Evolutionary conservation across 805 yeast genomes (phyloP).

Genomic region (Saccharomycopsis fibuligera): DNA sequence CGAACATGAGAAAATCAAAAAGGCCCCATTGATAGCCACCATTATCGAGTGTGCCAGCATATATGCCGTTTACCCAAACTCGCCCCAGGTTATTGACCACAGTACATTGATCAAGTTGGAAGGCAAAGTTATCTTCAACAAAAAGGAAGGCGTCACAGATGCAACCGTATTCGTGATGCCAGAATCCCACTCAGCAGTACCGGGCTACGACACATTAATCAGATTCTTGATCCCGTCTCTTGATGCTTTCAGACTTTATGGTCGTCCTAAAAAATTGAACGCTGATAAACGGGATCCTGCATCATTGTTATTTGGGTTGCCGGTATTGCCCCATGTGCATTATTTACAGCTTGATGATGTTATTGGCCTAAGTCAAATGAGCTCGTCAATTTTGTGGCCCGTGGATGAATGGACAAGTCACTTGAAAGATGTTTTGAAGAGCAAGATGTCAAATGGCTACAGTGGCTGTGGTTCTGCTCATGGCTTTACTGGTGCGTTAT

Average conservation of each 20-base stretch:
- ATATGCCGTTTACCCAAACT: constrained; percentile 89
- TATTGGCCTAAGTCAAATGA: constrained; percentile 35
- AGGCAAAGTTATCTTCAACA: constrained; percentile 62
- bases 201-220: constrained; percentile 78
- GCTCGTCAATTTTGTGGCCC: constrained; percentile 40
- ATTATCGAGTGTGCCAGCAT: constrained; percentile 63
- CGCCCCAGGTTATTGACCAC: constrained; percentile 72
- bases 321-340: constrained; percentile 71
- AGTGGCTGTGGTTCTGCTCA: constrained; percentile 71
- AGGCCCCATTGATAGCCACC: constrained; percentile 70
- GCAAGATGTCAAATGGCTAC: constrained; percentile 54
- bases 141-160: constrained; percentile 42
- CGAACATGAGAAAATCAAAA: constrained; percentile 70
- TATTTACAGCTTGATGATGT: constrained; percentile 64
- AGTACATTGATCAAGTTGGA: constrained; percentile 86
- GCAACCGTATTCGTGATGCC: constrained; percentile 78
- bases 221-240: constrained; percentile 69
- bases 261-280: constrained; percentile 69
- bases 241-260: constrained; percentile 74
- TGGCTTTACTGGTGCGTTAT: constrained; percentile 55
- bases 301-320: constrained; percentile 74
- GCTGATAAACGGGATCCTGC: constrained; percentile 63
- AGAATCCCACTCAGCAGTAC: constrained; percentile 73
- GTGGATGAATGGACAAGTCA: constrained; percentile 52
- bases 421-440: constrained; percentile 48